A percentile compares a stretch with the other conserved stretches of the same genome.
Evolutionary conservation across 129 eudicot genomes (phyloP).

Genomic region (sunflower (Helianthus annuus)): HanXRQr2.0-SUNRISE NC_035448.2:89995721-89996220

Average conservation of each 20-base stretch:
- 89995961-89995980: conserved; percentile 77
- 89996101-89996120: conserved; percentile 11
- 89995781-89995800: conserved; percentile 75
- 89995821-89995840: conserved; percentile 70
- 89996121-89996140: background rate
- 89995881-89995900: background rate
- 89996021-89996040: conserved; percentile 72
- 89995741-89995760: conserved; percentile 89
- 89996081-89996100: conserved; percentile 59
- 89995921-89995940: conserved; percentile 47
- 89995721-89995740: conserved; percentile 91
- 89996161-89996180: conserved; percentile 89
- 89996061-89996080: conserved; percentile 79
- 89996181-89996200: conserved; percentile 71
- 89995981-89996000: conserved; percentile 91
- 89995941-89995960: conserved; percentile 74
- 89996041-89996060: conserved; percentile 41
- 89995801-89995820: conserved; percentile 75
- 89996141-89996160: conserved; percentile 35
- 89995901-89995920: background rate
- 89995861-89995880: conserved; percentile 52
- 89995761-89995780: conserved; percentile 95
- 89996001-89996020: conserved; percentile 93
- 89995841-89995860: conserved; percentile 97
- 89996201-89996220: conserved; percentile 71